Evolutionary conservation across 148 eudicot genomes (phyloP), one percentile per base, ranked within the genome.

Genomic region (Persicaria maculosa): DNA sequence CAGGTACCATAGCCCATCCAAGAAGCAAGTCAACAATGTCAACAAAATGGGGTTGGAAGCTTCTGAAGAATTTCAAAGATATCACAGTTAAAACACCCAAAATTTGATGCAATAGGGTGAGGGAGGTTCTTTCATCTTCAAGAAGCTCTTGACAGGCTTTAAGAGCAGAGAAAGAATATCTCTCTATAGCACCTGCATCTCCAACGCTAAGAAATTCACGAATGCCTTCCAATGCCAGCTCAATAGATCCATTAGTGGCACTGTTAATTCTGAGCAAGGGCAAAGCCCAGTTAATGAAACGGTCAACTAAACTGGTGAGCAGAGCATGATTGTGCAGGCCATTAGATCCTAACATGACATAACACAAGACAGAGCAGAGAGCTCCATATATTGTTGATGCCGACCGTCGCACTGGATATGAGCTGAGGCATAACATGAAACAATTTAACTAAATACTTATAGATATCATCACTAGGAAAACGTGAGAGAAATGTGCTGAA

Each of bases 1-100:
- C 97, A 2, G 97, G 99, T 73, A 90, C 79, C 99, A 95, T 89
- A 9, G 97, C 94, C 99, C 99, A 95, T 72, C 97, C 99, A 71
- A 95, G 94, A 83, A 95, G 97, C 82, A 95, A 83, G 77, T 95
- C 99, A 74, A 95, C 97, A 80, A 95, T 89, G 83, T 95, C 99
- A 71, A 88, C 87, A 86, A 95, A 95, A 79, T 90, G 96, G 31
- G 97, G 92, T 74, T 92, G 97, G 79, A 95, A 95, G 78, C 86
- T 87, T 84, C 89, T 79, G 69, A 84, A 90, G 76, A 92, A 95
- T 71, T 90, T 92, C 84, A 92, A 82, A 1, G 99, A 90, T 68
- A 95, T 85, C 70, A 90, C 77, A 72, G 96, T 87, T 69, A 95
- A 75, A 78, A 95, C 84, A 78, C 84, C 85, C 81, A 95, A 82